Percentiles rank a stretch among this genome's conserved stretches.
Evolutionary conservation across 441 rosid species (phyloP).

Genomic region (Syzygium syzygioides): DNA sequence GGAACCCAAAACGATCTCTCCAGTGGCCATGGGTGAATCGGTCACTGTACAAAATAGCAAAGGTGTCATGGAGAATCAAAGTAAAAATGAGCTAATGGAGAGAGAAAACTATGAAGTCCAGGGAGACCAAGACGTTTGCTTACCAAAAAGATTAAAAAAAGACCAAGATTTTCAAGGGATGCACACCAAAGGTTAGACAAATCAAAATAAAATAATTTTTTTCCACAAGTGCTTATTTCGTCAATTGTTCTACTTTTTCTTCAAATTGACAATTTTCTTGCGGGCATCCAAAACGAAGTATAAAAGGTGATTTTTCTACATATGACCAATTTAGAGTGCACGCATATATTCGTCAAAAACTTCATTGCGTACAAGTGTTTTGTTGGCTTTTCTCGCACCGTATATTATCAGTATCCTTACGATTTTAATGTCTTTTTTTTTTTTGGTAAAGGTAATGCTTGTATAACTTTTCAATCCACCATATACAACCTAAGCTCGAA

Average conservation of each 20-base stretch:
- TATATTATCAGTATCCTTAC: background rate
- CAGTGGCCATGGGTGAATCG: too few relatives aligned
- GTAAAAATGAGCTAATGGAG: background rate
- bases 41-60: too few relatives aligned
- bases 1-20: too few relatives aligned
- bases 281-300: background rate
- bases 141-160: background rate
- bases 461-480: too few relatives aligned
- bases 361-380: background rate
- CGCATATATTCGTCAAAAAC: background rate
- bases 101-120: background rate
- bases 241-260: background rate
- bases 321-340: background rate
- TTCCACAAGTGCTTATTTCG: background rate
- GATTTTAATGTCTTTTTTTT: background rate
- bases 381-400: background rate
- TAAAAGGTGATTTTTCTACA: background rate
- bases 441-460: too few relatives aligned
- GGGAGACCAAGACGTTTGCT: background rate
- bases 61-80: background rate
- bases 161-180: background rate
- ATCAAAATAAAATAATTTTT: background rate
- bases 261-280: fast-evolving
- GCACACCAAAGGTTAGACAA: background rate
- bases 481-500: too few relatives aligned